These are phyloP conservation scores for Erythrophleum fordii DNA, from an alignment of 306 rosid genomes.

Conservation along the genomic window DNA sequence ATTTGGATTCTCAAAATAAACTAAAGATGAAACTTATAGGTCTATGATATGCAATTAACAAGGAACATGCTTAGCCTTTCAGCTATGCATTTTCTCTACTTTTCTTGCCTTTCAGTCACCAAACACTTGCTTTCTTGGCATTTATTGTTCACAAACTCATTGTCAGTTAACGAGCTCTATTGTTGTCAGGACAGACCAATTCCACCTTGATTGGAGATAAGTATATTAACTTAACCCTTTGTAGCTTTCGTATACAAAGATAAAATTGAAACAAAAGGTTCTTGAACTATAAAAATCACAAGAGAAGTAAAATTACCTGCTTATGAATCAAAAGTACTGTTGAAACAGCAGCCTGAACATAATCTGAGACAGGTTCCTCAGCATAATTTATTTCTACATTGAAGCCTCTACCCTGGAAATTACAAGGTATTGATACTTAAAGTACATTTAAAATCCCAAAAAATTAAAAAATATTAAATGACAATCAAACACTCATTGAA, in stretches of 20 bases:
- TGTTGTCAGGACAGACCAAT: background rate
- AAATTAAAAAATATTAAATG: background rate
- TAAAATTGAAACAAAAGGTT: background rate
- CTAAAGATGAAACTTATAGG: background rate
- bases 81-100: background rate
- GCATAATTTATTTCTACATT: slow-evolving; percentile 77
- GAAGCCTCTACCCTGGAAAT: slow-evolving; percentile 83
- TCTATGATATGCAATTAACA: background rate
- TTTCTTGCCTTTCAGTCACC: background rate
- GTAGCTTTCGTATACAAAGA: background rate
- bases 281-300: background rate
- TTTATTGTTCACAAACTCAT: background rate
- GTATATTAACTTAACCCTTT: background rate
- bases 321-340: slow-evolving; percentile 76
- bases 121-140: background rate
- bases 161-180: background rate
- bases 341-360: slow-evolving; percentile 82
- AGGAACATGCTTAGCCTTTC: background rate
- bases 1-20: background rate
- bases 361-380: slow-evolving; percentile 87
- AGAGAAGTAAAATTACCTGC: slow-evolving; percentile 55
- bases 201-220: background rate
- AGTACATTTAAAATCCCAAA: slow-evolving; percentile 3
- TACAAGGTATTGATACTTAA: slow-evolving; percentile 29
- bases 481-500: slow-evolving; percentile 1